Evolutionary conservation across 192 early-diverging fungal species (phyloP).

Genomic region (Coemansia sp.): DNA sequence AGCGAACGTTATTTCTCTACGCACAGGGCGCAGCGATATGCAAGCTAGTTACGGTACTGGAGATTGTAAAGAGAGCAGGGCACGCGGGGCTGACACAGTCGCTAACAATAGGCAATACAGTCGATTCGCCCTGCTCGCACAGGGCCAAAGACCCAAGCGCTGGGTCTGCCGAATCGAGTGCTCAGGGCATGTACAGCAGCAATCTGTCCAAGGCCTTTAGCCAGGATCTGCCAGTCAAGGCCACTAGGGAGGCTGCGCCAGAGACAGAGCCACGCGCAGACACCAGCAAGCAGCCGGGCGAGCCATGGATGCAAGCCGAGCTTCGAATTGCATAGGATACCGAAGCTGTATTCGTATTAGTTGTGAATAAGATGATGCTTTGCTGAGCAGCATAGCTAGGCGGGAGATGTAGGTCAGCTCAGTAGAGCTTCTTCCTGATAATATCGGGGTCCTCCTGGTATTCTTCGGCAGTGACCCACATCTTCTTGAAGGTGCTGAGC

Average conservation of each 20-base stretch:
- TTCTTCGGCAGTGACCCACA: slow-evolving; percentile 99
- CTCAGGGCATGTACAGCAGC: slow-evolving; percentile 15
- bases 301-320: slow-evolving; percentile 30
- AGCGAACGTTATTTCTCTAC: slow-evolving; percentile 17
- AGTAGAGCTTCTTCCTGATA: slow-evolving; percentile 81
- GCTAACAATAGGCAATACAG: slow-evolving; percentile 20
- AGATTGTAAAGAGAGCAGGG: slow-evolving; percentile 37
- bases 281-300: not conserved
- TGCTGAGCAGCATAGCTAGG: not conserved
- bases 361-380: not conserved
- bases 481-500: slow-evolving; percentile 98
- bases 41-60: slow-evolving; percentile 42
- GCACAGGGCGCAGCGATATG: slow-evolving; percentile 42
- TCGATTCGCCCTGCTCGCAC: not conserved
- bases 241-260: not conserved
- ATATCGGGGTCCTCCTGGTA: slow-evolving; percentile 96
- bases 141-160: not conserved
- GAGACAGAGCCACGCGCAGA: not conserved
- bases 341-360: not conserved
- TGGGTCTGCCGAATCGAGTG: not conserved
- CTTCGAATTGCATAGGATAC: not conserved
- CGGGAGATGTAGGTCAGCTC: slow-evolving; percentile 3
- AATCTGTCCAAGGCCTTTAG: not conserved
- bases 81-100: not conserved
- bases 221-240: not conserved